Evolutionary conservation across 257 asterid genomes (phyloP).

Genomic region (Capsicum pubescens): DNA sequence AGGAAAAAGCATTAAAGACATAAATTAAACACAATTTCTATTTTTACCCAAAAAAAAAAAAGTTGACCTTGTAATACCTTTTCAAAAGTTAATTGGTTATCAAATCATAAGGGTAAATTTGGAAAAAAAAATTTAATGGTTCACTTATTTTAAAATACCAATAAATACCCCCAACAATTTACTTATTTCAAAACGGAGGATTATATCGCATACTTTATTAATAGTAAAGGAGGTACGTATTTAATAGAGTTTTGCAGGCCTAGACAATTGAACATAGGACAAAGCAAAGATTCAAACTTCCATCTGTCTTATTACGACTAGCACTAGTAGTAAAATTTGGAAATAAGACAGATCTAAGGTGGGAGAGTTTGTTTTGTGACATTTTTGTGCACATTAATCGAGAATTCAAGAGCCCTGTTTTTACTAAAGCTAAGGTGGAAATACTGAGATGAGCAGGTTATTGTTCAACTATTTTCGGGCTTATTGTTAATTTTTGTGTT

Average conservation of each 20-base stretch:
- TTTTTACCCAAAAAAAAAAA: too few species aligned
- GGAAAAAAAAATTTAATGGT: too few species aligned
- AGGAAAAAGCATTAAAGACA: too few species aligned
- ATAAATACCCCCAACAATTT: too few species aligned
- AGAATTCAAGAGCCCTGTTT: too few species aligned
- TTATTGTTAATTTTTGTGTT: neutral
- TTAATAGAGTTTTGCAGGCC: neutral
- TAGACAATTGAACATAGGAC: neutral
- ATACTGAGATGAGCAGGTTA: neutral
- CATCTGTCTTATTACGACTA: neutral
- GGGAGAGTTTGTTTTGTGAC: neutral
- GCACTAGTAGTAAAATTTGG: too few species aligned
- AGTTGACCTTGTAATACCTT: too few species aligned
- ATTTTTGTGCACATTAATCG: neutral
- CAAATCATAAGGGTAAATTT: too few species aligned
- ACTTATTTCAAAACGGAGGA: too few species aligned
- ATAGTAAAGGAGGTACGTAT: neutral
- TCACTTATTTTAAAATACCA: too few species aligned
- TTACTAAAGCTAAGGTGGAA: neutral
- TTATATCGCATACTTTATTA: neutral
- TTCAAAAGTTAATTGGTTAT: too few species aligned
- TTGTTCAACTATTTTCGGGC: neutral
- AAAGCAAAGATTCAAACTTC: neutral
- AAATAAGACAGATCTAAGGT: neutral
- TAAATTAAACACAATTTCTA: too few species aligned